Evolutionary conservation across 2,329 filamentous ascomycete genomes (phyloP), one percentile per base, ranked within the genome.

Genomic region (Fusarium sp.): DNA sequence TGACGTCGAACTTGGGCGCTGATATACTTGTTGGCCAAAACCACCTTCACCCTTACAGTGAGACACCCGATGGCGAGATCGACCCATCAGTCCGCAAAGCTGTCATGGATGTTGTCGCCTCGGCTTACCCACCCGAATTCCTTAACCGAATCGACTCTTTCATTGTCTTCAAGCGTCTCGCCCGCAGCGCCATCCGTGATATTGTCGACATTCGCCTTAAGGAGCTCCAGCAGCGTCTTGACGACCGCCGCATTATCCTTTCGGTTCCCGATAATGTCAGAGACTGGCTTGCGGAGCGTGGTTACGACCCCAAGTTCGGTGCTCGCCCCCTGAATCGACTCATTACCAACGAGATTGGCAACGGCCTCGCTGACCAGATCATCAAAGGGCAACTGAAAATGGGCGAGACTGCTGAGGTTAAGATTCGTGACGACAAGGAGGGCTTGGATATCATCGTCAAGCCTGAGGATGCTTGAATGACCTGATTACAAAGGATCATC

Each of bases 121-220:
- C 86, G 14, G 86, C 84, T 57, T 92, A 98, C 79, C 91, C 95
- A 10, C 96, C 96, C 7, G 96, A 98, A 80, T 99, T 98, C 86
- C 88, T 98, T 72, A 98, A 99, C 84, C 90, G 96, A 25, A 94
- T 98, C 70, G 95, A 98, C 82, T 95, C 97, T 69, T 98, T 98
- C 84, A 98, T 98, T 80, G 85, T 98, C 78, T 98, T 98, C 87
- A 95, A 95, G 83, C 90, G 95, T 14, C 88, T 98, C 5, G 93
- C 94, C 2, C 88, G 87, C 35, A 85, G 87, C 23, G 95, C 95
- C 21, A 87, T 98, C 63, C 88, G 94, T 35, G 95, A 97, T 78
- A 98, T 98, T 72, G 94, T 98, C 54, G 94, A 98, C 78, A 98
- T 98, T 72, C 90, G 96, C 37, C 86, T 98, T 52, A 89, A 87